Base-by-base conservation (phyloP, 2,329 filamentous ascomycete species). In the Aureobasidium sp. region DNA sequence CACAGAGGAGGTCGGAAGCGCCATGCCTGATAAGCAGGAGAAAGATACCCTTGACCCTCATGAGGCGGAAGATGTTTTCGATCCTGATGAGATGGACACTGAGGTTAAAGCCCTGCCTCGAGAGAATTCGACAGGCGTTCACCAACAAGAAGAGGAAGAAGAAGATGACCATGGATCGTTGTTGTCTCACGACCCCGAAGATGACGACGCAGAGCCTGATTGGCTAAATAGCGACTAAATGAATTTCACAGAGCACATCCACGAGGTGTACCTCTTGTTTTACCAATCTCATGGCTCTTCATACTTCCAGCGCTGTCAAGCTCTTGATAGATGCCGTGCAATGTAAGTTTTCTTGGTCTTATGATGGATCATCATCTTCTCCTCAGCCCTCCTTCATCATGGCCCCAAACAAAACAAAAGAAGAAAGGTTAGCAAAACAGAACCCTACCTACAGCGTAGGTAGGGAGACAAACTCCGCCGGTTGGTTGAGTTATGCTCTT, bases 171-270 rank as follows among this genome's bases (percentile, higher is more conserved):
- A 73, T 42, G 78, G 76, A 0, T 84, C 81, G 5, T 67, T 85
- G 49, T 70, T 82, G 8, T 82, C 83, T 1, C 80, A 86, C 65
- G 84, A 86, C 65, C 83, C 84, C 0, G 84, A 86, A 33, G 84
- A 86, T 65, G 82, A 85, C 53, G 83, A 86, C 68, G 82, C 82
- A 2, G 83, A 86, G 64, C 84, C 84, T 3, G 83, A 86, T 45
- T 86, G 84, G 84, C 69, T 86, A 50, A 9, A 54, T 54, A 60
- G 58, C 33, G 58, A 60, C 31, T 60, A 57, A 40, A 19, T 15
- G 35, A 38, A 40, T 27, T 19, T 17, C 19, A 50, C 43, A 27
- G 17, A 25, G 27, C 27, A 37, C 47, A 4, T 37, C 13, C 0
- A 29, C 5, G 8, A n/a, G 29, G n/a, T 23, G 9, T 35, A 5